Evolutionary conservation across 805 yeast species (phyloP), one percentile per base, ranked within the genome.

Genomic region (Starmerella roubikii): DNA sequence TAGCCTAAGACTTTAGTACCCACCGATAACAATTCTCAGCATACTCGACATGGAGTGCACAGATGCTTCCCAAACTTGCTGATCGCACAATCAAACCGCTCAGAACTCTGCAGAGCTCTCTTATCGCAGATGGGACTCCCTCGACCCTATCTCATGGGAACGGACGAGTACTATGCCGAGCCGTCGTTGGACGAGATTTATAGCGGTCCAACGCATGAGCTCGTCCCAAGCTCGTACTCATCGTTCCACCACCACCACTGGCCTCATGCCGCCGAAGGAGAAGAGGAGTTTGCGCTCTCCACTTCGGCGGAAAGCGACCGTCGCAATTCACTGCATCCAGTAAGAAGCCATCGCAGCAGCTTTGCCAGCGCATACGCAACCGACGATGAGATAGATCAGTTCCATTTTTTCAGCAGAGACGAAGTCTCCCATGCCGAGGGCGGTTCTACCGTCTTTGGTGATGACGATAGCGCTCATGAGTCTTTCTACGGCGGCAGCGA

Each of bases 391-490:
- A 24, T 26, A 11, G 35, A 31, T 16, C 39, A 38, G 39, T 88
- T 91, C 62, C 71, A 74, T 44, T 88, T 86, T 56, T 88, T 88
- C 59, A 74, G 88, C 10, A 66, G 78, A 3, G 83, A 80, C 40
- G 91, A 84, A 48, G 77, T 88, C 33, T 86, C 79, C 51, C 66
- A 69, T 36, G 96, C 97, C 0, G 91, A 81, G 38, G 95, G 95
- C 34, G 64, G 58, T 5, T 69, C 88, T 1, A 81, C 95, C 79
- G 85, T 80, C 46, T 51, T 53, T 4, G 56, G 56, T 16, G 65
- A 60, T 25, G 46, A 56, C 26, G 65, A 56, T 37, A 51, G 54
- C n/a, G 52, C 48, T 10, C 56, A 53, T 30, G 53, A 38, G 29
- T 32, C 37, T 19, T 30, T 26, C 26, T n/a, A n/a, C n/a, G 6